Conservation (phyloP, 78 protist genomes). For the Dictyostelium purpureum region DNA sequence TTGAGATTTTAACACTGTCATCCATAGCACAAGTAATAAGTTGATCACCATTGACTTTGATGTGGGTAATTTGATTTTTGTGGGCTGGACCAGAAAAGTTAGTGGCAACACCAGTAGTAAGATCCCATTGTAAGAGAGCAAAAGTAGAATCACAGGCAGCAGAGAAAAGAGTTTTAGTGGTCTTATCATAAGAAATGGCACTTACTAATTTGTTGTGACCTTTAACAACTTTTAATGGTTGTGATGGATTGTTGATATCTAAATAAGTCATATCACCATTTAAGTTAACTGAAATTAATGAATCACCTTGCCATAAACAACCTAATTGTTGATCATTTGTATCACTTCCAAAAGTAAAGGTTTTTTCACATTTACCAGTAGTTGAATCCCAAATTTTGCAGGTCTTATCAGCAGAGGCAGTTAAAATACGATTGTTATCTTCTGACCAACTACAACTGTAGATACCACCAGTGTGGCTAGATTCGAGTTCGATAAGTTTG, state of each 20-base stretch:
- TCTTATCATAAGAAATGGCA: constrained; percentile 70
- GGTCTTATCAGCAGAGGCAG: constrained; percentile 93
- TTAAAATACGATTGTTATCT: constrained; percentile 82
- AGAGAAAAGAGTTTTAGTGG: constrained; percentile 56
- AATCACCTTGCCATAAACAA: constrained; percentile 86
- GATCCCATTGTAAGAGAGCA: constrained; percentile 72
- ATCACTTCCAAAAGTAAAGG: constrained; percentile 57
- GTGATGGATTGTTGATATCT: constrained; percentile 41
- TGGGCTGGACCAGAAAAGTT: constrained; percentile 75
- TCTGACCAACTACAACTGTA: constrained; percentile 75
- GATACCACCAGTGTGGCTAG: constrained; percentile 88
- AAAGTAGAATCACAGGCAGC: constrained; percentile 74
- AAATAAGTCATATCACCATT: constrained; percentile 84
- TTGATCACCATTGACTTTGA: constrained; percentile 53
- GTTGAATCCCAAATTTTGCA: constrained; percentile 85
- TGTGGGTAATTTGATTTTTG: constrained; percentile 67
- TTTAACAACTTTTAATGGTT: constrained; percentile 69
- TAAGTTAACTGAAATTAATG: constrained; percentile 81
- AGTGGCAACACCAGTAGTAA: constrained; percentile 60
- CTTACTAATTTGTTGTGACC: constrained; percentile 91
- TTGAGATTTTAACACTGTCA: constrained; percentile 68
- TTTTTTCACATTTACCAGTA: constrained; percentile 59
- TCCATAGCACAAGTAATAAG: constrained; percentile 81
- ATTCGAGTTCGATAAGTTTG: constrained; percentile 57
- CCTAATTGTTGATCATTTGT: constrained; percentile 90